Percentiles rank a stretch among this genome's conserved stretches.
These are phyloP conservation scores for Neoscytalidium dimidiatum DNA, from an alignment of 2,329 filamentous ascomycete species.

Conservation along the genomic window DNA sequence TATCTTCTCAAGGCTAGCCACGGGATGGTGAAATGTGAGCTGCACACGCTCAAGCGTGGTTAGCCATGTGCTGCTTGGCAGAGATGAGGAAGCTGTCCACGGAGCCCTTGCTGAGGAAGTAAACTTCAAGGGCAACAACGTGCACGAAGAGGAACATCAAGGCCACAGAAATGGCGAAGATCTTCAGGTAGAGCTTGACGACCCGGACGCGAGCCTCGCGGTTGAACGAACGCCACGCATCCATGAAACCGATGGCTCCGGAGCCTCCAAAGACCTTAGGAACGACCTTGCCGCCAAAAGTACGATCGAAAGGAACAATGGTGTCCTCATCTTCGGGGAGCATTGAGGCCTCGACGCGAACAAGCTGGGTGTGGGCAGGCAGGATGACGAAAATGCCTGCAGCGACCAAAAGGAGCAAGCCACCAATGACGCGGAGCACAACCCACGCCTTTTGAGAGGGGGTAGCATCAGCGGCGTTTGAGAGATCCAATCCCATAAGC, in stretches of 20 bases:
- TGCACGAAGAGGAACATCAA: constrained; percentile 48
- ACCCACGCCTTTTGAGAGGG: constrained; percentile 30
- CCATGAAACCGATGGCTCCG: constrained; percentile 69
- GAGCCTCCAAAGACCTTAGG: constrained; percentile 73
- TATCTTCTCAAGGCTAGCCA: background rate
- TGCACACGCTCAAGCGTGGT: background rate
- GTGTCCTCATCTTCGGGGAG: constrained; percentile 79
- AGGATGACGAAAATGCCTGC: constrained; percentile 71
- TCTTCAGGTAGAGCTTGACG: constrained; percentile 74
- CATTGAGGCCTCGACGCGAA: constrained; percentile 84
- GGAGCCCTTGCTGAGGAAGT: background rate
- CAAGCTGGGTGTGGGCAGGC: constrained; percentile 73
- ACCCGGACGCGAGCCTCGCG: constrained; percentile 71
- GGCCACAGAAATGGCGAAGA: constrained; percentile 58
- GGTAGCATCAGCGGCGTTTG: constrained; percentile 29
- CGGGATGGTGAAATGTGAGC: background rate
- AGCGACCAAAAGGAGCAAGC: constrained; percentile 48
- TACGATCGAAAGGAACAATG: constrained; percentile 87
- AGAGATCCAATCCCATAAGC: constrained; percentile 31
- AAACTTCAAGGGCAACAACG: constrained; percentile 55
- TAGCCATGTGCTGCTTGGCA: background rate
- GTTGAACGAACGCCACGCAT: constrained; percentile 80
- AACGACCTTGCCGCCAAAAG: constrained; percentile 75
- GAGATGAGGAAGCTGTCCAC: background rate
- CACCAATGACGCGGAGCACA: constrained; percentile 28